Evolutionary conservation across 116 monocot genomes (phyloP), one percentile per base, ranked within the genome.

Genomic region (Phalaenopsis hybrid): DNA sequence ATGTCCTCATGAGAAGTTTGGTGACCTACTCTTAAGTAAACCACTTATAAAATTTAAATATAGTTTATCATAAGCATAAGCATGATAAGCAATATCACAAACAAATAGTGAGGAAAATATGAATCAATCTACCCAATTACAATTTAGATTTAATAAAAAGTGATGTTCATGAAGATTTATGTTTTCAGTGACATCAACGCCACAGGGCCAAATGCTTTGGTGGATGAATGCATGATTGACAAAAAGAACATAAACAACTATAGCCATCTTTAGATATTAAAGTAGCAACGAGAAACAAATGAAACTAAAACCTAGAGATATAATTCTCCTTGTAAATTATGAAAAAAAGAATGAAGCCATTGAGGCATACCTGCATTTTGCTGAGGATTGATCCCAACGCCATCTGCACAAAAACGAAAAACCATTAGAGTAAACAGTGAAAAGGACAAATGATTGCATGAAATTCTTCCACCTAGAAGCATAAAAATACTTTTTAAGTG

Each of bases 321-420:
- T 21, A 21, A 63, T 23, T 63, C n/a, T 21, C 21, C n/a, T 21
- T 4, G 23, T 21, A 21, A 63, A 63, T 23, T 63, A n/a, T 21
- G 8, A 21, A 63, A 63, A 21, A 21, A 63, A 1, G 23, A 63
- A n/a, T 21, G 5, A 23, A 11, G 21, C 59, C 21, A 1, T 72
- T 6, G 72, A 16, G 12, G 31, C 11, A 3, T 88, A 93, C 87
- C 90, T 74, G 93, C 90, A 85, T 88, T 93, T 84, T 93, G 90
- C 77, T 89, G 90, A 41, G 93, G 93, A 74, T 93, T 93, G 79
- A 93, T 93, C 23, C 90, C 90, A 7, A 90, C 92, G 57, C 90
- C 92, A 90, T 92, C 92, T 92, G 84, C 57, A 85, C 50, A 57
- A 74, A 48, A 48, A 48, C 2, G 37, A 48, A 48, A 48, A 48